Evolutionary conservation across 108 stramenopile species (phyloP), one percentile per base, ranked within the genome.

Genomic region (Tribonema minus): DNA sequence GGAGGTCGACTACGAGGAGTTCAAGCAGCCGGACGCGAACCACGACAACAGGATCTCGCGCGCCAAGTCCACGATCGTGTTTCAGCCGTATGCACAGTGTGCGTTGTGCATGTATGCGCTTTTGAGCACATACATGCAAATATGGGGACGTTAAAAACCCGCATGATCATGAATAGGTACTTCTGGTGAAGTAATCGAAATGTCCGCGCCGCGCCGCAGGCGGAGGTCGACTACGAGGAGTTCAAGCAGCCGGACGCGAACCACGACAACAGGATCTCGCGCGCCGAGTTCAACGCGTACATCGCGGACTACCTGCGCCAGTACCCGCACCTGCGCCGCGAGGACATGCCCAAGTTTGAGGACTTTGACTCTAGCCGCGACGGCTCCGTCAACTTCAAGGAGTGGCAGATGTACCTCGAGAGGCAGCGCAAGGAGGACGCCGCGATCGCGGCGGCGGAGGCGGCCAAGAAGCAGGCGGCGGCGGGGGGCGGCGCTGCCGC

Each of bases 231-330:
- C 87, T 95, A 95, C 76, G 96, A 95, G 68, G 96, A 97, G 81
- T 97, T 97, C 86, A 94, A 94, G 86, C 93, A 94, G 76, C 96
- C 96, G 54, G 96, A 97, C 82, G 82, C 92, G 54, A 92, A 97
- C 85, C 91, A 92, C 3, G 96, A 97, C 72, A 93, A 97, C 75
- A 83, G 91, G 54, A 97, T 97, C 76, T 89, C 88, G 1, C 63
- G 34, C 3, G 85, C 89, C 7, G 93, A 97, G 86, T 97, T 97
- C 86, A 92, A 92, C 76, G 87, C 92, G 78, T 97, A 97, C 77
- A 93, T 97, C 26, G 90, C 90, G 76, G 90, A 94, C 72, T 97
- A 95, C 82, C 82, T 97, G 71, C 72, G 86, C 34, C 90, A 92
- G 72, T 95, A 94, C 81, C 96, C 96, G 23, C 92, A 92, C 20